Evolutionary conservation across 2,329 filamentous ascomycete genomes (phyloP), one percentile per base, ranked within the genome.

Genomic region (Raffaelea albimanens): DNA sequence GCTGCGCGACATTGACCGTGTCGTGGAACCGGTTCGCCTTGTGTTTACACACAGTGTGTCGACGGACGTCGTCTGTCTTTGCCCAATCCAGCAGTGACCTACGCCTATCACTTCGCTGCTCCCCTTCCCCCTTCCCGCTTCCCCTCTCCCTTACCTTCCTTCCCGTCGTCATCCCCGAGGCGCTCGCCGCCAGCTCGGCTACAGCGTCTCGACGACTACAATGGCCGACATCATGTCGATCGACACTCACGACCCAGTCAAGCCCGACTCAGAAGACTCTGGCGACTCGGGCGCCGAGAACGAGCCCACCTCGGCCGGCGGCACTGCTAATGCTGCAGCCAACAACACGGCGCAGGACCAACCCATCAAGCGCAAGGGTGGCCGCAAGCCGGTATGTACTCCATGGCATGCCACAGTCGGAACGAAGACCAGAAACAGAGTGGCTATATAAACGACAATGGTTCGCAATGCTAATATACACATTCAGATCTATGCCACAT

Each of bases 331-430:
- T 53, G 58, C 58, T 49, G 60, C 58, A 52, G 55, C 48, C n/a
- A 62, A 45, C 56, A 58, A 58, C 43, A 61, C 66, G 23, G 74
- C 74, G 55, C 76, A 80, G 58, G 66, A 64, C 56, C 76, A 78
- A 61, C 78, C 80, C 53, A 89, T 90, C 63, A 98, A 98, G 75
- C 82, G 93, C 62, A 98, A 98, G 73, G 93, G 93, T 61, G 93
- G 93, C 52, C 83, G 93, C 62, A 98, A 97, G 73, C 93, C 93
- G 62, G 93, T 97, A 82, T 66, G 76, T 67, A 38, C 39, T 38
- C 7, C 25, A 7, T 13, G 13, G 13, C 25, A 40, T 44, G 4
- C 29, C 20, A n/a, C 5, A 38, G 2, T 20, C 25, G 13, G 25
- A 13, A 13, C 25, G 25, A 29, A 29, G 25, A 29, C 13, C 13